Percentiles rank a stretch among this genome's conserved stretches.
These are phyloP conservation scores for Penicillium sp. DNA, from an alignment of 2,329 filamentous ascomycete species.

Conservation along the genomic window DNA sequence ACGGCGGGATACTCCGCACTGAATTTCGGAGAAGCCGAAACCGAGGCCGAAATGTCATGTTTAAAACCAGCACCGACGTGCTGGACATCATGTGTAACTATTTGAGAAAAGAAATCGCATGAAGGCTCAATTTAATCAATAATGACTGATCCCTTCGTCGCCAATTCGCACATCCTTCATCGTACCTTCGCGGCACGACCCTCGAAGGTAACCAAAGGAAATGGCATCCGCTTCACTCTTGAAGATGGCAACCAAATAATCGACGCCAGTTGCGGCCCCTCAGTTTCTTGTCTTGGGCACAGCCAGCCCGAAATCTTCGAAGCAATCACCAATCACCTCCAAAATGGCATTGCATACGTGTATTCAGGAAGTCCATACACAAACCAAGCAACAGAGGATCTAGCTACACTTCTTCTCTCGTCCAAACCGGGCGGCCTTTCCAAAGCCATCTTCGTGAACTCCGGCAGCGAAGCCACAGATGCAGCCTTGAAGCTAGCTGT, in stretches of 20 bases:
- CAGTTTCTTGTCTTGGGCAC: slow-evolving; percentile 52
- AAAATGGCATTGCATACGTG: slow-evolving; percentile 44
- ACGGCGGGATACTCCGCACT: slow-evolving; percentile 4
- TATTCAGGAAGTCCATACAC: slow-evolving; percentile 46
- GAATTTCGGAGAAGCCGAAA: background rate
- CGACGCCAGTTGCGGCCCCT: slow-evolving; percentile 50
- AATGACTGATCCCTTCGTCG: slow-evolving; percentile 12
- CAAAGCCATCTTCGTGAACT: slow-evolving; percentile 25
- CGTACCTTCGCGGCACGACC: slow-evolving; percentile 12
- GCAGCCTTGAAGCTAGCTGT: slow-evolving; percentile 51
- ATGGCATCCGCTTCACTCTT: slow-evolving; percentile 44
- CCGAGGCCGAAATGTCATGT: background rate
- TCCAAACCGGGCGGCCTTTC: slow-evolving; percentile 18
- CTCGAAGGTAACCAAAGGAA: slow-evolving; percentile 25
- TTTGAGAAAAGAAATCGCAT: background rate
- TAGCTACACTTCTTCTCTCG: slow-evolving; percentile 41
- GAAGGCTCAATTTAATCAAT: background rate
- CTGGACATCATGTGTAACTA: background rate
- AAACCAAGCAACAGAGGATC: slow-evolving; percentile 42
- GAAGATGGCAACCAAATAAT: slow-evolving; percentile 46
- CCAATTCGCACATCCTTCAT: slow-evolving; percentile 16
- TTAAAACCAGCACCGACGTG: background rate
- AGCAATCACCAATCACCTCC: slow-evolving; percentile 45
- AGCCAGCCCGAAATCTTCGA: slow-evolving; percentile 44
- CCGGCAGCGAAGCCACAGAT: slow-evolving; percentile 46